Percentiles rank a stretch among this genome's conserved stretches.
phyloP scores from a whole-genome alignment of 2,329 filamentous ascomycete genomes.

The Oidium heveae region DNA sequence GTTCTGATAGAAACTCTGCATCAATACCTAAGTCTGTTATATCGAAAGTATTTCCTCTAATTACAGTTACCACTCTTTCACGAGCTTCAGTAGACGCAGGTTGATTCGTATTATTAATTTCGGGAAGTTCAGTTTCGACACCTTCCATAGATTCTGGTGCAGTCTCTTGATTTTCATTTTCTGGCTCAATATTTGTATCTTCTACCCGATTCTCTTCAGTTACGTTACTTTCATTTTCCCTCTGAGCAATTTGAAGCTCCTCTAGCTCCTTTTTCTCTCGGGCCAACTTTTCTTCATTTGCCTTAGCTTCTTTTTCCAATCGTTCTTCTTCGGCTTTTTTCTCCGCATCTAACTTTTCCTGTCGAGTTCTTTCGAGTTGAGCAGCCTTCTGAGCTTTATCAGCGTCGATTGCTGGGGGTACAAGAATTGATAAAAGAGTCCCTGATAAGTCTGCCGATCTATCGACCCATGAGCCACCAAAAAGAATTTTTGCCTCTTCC shows the following conservation, averaged over 20 bases:
- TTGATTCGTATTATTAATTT: constrained; percentile 12
- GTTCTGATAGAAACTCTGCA: constrained; percentile 75
- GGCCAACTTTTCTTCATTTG: constrained; percentile 40
- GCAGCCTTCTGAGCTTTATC: constrained; percentile 45
- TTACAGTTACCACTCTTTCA: constrained; percentile 52
- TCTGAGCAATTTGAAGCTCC: constrained; percentile 33
- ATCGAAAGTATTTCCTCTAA: constrained; percentile 69
- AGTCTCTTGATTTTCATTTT: constrained; percentile 9
- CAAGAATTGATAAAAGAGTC: constrained; percentile 44
- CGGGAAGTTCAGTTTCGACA: constrained; percentile 28
- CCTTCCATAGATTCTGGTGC: constrained; percentile 39
- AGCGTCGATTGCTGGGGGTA: constrained; percentile 62
- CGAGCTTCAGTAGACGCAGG: constrained; percentile 21
- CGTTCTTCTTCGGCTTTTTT: constrained; percentile 40
- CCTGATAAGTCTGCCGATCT: constrained; percentile 42
- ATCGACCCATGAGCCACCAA: constrained; percentile 41
- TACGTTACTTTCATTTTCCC: constrained; percentile 21
- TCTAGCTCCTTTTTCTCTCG: constrained; percentile 46
- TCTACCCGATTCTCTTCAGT: constrained; percentile 24
- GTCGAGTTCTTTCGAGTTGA: constrained; percentile 27
- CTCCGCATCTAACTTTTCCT: constrained; percentile 32
- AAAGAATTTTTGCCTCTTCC: constrained; percentile 73
- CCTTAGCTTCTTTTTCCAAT: constrained; percentile 41
- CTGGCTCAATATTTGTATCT: constrained; percentile 21
- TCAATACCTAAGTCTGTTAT: constrained; percentile 91